A percentile compares a stretch with the other conserved stretches of the same genome.
Evolutionary conservation across 106 monocot species (phyloP).

Genomic region (Apostasia ramifera): DNA sequence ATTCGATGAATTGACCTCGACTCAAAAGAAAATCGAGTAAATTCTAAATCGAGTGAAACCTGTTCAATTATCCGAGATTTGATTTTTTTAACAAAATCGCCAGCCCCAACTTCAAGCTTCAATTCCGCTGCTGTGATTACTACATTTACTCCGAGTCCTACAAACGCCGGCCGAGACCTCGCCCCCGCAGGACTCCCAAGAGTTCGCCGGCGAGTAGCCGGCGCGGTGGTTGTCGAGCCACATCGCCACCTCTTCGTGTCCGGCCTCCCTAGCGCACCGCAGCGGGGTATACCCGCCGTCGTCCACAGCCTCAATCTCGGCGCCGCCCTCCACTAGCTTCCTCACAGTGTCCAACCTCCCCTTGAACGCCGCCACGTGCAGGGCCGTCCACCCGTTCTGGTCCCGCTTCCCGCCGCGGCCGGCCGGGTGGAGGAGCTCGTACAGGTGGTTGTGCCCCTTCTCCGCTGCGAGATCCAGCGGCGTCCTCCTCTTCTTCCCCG

Average conservation of each 20-base stretch:
- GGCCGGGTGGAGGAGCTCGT: slow-evolving; percentile 11
- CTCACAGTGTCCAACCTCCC: slow-evolving; percentile 18
- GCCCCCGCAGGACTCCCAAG: neutral
- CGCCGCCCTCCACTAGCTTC: slow-evolving; percentile 13
- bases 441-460: slow-evolving; percentile 9
- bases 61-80: too few relatives aligned
- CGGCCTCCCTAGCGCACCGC: slow-evolving; percentile 21
- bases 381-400: slow-evolving; percentile 37
- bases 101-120: neutral
- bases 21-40: too few relatives aligned
- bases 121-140: neutral
- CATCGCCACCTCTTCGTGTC: slow-evolving; percentile 18
- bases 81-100: neutral
- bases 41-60: too few relatives aligned
- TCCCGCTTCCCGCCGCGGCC: slow-evolving; percentile 10
- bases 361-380: slow-evolving; percentile 30
- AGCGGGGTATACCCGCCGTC: slow-evolving; percentile 30
- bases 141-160: neutral
- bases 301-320: slow-evolving; percentile 19
- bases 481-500: slow-evolving; percentile 7
- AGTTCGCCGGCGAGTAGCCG: neutral
- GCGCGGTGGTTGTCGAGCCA: slow-evolving; percentile 15
- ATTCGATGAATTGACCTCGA: too few relatives aligned
- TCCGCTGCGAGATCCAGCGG: slow-evolving; percentile 28
- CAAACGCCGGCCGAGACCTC: too few relatives aligned